These are phyloP conservation scores for Magnusiomyces sp. DNA, from an alignment of 1,139 yeast species.

Conservation along the genomic window DNA sequence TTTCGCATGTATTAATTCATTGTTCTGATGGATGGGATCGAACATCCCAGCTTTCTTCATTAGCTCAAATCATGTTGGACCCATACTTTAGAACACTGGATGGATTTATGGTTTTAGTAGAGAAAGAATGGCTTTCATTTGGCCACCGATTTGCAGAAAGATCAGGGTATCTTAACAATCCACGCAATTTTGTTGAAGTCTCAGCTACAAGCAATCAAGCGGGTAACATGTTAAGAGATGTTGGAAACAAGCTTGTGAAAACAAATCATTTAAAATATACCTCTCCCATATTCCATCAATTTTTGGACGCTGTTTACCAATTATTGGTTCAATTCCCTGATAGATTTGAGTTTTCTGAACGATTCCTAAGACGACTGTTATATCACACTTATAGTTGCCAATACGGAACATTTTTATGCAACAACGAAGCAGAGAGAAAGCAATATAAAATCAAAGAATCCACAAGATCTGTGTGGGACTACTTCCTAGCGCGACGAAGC, in stretches of 20 bases:
- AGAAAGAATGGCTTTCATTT: conserved; percentile 92
- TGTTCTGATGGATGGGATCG: conserved; percentile 99
- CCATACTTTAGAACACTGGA: conserved; percentile 81
- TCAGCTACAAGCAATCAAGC: conserved; percentile 29
- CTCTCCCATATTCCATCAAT: conserved; percentile 91
- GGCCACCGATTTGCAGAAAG: conserved; percentile 87
- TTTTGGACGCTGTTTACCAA: conserved; percentile 83
- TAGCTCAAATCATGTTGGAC: conserved; percentile 81
- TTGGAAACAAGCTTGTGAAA: conserved; percentile 29
- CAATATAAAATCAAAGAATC: conserved; percentile 35
- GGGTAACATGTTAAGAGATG: conserved; percentile 33
- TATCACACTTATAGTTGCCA: conserved; percentile 92
- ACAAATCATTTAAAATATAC: conserved; percentile 41
- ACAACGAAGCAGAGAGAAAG: conserved; percentile 58
- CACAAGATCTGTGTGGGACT: conserved; percentile 89
- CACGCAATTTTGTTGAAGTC: conserved; percentile 19
- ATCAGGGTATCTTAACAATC: conserved; percentile 52
- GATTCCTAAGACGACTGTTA: conserved; percentile 71
- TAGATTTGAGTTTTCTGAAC: conserved; percentile 77
- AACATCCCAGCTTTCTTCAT: conserved; percentile 79
- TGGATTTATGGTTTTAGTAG: conserved; percentile 78
- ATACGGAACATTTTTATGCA: conserved; percentile 80
- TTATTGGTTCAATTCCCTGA: conserved; percentile 60
- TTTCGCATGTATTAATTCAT: conserved; percentile 77
- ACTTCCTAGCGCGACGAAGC: conserved; percentile 64